Base-by-base conservation (phyloP, 148 eudicot species). In the Rhododendron molle region DNA sequence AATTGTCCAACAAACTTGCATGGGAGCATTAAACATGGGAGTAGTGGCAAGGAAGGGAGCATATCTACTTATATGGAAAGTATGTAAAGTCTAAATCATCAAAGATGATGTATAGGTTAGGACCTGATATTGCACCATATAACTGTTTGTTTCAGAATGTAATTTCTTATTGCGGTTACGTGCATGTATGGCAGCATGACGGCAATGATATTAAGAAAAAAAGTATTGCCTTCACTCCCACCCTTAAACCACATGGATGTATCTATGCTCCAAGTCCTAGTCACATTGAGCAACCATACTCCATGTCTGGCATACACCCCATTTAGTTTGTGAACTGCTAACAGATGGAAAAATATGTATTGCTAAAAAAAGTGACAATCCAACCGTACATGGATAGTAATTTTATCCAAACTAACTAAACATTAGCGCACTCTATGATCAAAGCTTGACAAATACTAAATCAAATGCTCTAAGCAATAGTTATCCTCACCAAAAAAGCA, bases 401-500 rank as follows among this genome's bases (percentile, higher is more conserved):
- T 80, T 0, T 49, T 16, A 18, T 49, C 16, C 43, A 80, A 18
- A 52, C 43, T 52, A 80, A 30, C 32, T 60, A 40, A 82, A 40
- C 50, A 82, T 30, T 7, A 82, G 10, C 12, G 14, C 20, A 36
- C 32, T 60, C 84, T 38, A 82, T 0, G 7, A 15, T 43, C n/a
- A 83, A 44, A 67, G 13, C 60, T 83, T 32, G 67, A 32, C 80
- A 81, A 34, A 16, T 52, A 21, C 43, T 13, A 50, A 73, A 15
- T 12, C 38, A n/a, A 83, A 32, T 49, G 43, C 52, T 7, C 65
- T 4, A 76, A 47, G 40, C 3, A 67, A 23, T 10, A 74, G 84
- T 40, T 43, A 83, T 81, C 76, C 94, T 90, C 89, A 95, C 98
- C 98, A 82, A 92, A 86, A 85, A 94, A 95, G 87, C 86, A 90